These are phyloP conservation scores for Coniochaeta sp. DNA, from an alignment of 2,329 filamentous ascomycete genomes.

Conservation along the genomic window DNA sequence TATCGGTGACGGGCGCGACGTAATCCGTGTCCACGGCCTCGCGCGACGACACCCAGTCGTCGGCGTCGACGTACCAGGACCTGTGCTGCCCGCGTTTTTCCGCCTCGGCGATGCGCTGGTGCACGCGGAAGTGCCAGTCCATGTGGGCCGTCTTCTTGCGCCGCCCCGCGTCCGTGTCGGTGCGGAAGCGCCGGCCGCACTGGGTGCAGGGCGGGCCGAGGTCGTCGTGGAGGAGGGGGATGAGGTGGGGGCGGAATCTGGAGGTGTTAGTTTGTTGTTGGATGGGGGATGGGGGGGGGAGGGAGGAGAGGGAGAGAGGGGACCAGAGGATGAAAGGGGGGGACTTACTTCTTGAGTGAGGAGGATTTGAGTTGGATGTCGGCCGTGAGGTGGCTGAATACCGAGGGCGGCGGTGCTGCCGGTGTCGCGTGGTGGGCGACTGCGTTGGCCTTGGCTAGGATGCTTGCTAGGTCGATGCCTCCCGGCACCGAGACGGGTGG, in stretches of 20 bases:
- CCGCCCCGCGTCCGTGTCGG: slow-evolving; percentile 63
- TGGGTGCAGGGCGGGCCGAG: slow-evolving; percentile 84
- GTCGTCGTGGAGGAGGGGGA: slow-evolving; percentile 70
- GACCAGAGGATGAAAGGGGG: too few species aligned
- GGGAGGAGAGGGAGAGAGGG: too few species aligned
- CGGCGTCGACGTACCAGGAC: slow-evolving; percentile 90
- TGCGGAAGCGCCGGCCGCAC: slow-evolving; percentile 80
- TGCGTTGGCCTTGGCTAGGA: slow-evolving; percentile 14
- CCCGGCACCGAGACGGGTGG: neutral
- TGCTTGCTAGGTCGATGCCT: slow-evolving; percentile 14
- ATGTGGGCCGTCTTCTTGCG: slow-evolving; percentile 86
- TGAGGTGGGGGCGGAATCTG: slow-evolving; percentile 56
- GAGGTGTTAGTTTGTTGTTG: slow-evolving; percentile 4
- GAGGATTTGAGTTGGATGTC: slow-evolving; percentile 53
- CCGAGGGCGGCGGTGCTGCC: neutral
- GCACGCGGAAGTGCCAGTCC: slow-evolving; percentile 97
- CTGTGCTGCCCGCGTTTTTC: slow-evolving; percentile 82
- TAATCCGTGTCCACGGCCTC: slow-evolving; percentile 68
- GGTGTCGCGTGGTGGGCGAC: neutral
- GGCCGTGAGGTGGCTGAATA: neutral
- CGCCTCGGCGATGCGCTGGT: slow-evolving; percentile 80
- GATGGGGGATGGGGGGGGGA: slow-evolving; percentile 8
- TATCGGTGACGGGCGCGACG: slow-evolving; percentile 20
- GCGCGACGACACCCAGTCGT: slow-evolving; percentile 86
- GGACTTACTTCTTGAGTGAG: slow-evolving; percentile 31